A percentile compares a stretch with the other conserved stretches of the same genome.
phyloP scores from a whole-genome alignment of 305 asterid species.

The Plantago lanceolata region DNA sequence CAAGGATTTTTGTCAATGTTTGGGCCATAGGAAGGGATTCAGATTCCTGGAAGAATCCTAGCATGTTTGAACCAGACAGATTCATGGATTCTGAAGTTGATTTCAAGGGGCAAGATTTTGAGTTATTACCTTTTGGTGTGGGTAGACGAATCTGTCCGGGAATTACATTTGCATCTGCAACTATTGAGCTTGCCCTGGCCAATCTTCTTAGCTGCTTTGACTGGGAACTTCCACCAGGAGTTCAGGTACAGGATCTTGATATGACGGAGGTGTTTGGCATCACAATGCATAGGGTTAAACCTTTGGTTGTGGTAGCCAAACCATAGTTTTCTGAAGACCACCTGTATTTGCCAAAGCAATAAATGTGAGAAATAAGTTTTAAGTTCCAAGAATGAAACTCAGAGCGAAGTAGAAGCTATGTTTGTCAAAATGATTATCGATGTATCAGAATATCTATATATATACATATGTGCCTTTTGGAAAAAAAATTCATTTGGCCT shows the following conservation, averaged over 20 bases:
- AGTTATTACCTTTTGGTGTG: constrained; percentile 62
- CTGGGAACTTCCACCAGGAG: constrained; percentile 49
- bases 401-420: too few relatives aligned
- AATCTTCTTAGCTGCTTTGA: constrained; percentile 52
- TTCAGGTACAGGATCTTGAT: constrained; percentile 40
- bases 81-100: constrained; percentile 42
- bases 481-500: too few relatives aligned
- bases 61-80: constrained; percentile 48
- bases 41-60: constrained; percentile 48
- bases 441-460: too few relatives aligned
- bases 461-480: too few relatives aligned
- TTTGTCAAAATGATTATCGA: too few relatives aligned
- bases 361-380: too few relatives aligned
- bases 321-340: constrained; percentile 2
- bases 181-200: constrained; percentile 52
- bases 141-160: constrained; percentile 59
- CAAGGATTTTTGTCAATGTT: constrained; percentile 47
- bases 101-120: constrained; percentile 56
- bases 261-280: constrained; percentile 48
- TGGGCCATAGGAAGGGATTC: constrained; percentile 67
- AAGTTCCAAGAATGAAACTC: too few relatives aligned
- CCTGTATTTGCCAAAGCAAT: background rate
- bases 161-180: constrained; percentile 32
- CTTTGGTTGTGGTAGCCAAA: constrained; percentile 29
- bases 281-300: constrained; percentile 37